A percentile compares a stretch with the other conserved stretches of the same genome.
Evolutionary conservation across 1,284 basidiomycete species (phyloP).

Genomic region (Austropuccinia psidii): DNA sequence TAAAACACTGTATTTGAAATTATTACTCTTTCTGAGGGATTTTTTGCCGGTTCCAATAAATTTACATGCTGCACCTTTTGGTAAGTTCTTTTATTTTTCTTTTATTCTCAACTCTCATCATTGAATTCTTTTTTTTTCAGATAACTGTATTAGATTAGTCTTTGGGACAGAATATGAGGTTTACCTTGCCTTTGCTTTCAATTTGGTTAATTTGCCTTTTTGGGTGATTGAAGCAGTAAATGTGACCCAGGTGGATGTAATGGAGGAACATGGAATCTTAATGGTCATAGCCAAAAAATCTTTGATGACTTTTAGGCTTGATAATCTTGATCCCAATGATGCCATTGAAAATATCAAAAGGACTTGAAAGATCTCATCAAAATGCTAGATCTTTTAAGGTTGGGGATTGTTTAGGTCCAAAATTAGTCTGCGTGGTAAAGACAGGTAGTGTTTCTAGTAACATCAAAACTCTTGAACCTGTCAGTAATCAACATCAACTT

Average conservation of each 20-base stretch:
- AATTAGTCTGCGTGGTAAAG: conserved; percentile 97
- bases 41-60: conserved; percentile 71
- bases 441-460: conserved; percentile 88
- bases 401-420: conserved; percentile 81
- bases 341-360: conserved; percentile 83
- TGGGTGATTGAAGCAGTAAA: conserved; percentile 83
- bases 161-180: conserved; percentile 97
- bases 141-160: conserved; percentile 67
- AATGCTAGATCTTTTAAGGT: conserved; percentile 98
- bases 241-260: conserved; percentile 88
- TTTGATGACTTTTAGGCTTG: conserved; percentile 92
- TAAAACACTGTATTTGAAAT: conserved; percentile 82
- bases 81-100: conserved; percentile 20
- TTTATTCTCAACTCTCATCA: neutral
- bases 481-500: conserved; percentile 51
- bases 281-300: conserved; percentile 70
- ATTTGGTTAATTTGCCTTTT: conserved; percentile 68
- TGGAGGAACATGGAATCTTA: conserved; percentile 91
- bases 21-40: conserved; percentile 72
- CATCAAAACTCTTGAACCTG: conserved; percentile 94
- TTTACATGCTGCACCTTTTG: conserved; percentile 50
- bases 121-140: neutral
- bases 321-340: conserved; percentile 81
- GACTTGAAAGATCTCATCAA: conserved; percentile 88
- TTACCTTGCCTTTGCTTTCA: conserved; percentile 77